A percentile compares a stretch with the other conserved stretches of the same genome.
Evolutionary conservation across 768 basidiomycete species (phyloP).

Genomic region (Lentinula aciculospora): DNA sequence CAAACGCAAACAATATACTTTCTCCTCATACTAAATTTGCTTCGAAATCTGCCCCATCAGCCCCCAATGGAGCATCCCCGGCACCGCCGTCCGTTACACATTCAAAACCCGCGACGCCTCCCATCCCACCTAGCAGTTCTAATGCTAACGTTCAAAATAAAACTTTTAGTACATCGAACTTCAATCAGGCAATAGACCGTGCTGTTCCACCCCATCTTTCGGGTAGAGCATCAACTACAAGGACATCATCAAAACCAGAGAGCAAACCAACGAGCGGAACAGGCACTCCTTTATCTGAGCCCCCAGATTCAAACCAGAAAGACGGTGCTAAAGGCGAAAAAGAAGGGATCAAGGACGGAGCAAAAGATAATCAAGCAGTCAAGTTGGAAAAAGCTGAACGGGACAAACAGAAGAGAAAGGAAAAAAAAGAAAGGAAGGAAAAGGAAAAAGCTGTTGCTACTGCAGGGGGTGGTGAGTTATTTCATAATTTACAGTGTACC

Average conservation of each 20-base stretch:
- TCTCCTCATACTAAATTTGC: constrained; percentile 4
- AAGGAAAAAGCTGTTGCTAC: constrained; percentile 33
- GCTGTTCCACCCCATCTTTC: constrained; percentile 23
- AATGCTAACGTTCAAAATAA: constrained; percentile 7
- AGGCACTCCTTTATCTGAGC: not conserved
- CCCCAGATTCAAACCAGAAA: constrained; percentile 19
- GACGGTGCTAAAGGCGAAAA: constrained; percentile 21
- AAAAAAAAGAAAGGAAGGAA: constrained; percentile 57
- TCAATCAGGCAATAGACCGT: constrained; percentile 26
- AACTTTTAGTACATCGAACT: constrained; percentile 19
- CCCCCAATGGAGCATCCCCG: constrained; percentile 23
- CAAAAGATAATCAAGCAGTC: not conserved
- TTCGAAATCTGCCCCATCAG: constrained; percentile 26
- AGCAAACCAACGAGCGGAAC: constrained; percentile 1
- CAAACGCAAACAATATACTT: constrained; percentile 21
- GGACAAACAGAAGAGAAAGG: constrained; percentile 54
- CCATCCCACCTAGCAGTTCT: constrained; percentile 12
- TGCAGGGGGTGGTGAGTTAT: constrained; percentile 18
- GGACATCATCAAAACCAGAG: not conserved
- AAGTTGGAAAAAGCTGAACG: constrained; percentile 47
- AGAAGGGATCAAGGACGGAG: constrained; percentile 5
- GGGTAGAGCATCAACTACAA: constrained; percentile 10
- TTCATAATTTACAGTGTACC: not conserved
- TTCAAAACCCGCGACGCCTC: constrained; percentile 5
- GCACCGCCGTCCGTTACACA: constrained; percentile 13